A percentile compares a stretch with the other conserved stretches of the same genome.
Evolutionary conservation across 106 monocot species (phyloP).

Genomic region (Platanthera zijinensis): DNA sequence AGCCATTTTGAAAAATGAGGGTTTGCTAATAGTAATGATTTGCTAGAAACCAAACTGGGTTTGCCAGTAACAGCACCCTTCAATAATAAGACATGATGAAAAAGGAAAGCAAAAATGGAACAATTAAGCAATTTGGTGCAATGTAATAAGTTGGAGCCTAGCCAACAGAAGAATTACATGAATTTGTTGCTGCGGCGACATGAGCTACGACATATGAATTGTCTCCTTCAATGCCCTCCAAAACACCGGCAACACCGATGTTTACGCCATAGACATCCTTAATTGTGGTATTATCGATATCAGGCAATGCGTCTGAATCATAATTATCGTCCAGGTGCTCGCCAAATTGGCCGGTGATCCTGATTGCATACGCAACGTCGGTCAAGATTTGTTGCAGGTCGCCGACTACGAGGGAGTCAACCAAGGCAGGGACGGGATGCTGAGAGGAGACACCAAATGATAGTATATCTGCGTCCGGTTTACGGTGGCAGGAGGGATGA

Average conservation of each 20-base stretch:
- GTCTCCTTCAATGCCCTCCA: constrained; percentile 59
- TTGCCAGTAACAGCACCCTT: too few species aligned
- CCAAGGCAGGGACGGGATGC: too few species aligned
- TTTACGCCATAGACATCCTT: constrained; percentile 36
- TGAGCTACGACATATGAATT: constrained; percentile 33
- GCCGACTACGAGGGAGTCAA: too few species aligned
- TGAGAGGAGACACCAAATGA: too few species aligned
- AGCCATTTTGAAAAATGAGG: too few species aligned
- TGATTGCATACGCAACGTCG: constrained; percentile 40
- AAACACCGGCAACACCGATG: constrained; percentile 38
- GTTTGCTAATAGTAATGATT: too few species aligned
- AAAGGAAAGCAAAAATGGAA: constrained; percentile 6
- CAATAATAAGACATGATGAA: background rate
- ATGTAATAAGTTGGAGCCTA: constrained; percentile 12
- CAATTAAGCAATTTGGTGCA: background rate
- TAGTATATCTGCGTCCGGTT: too few species aligned
- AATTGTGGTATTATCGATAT: constrained; percentile 42
- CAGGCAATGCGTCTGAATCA: constrained; percentile 40
- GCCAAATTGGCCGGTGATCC: constrained; percentile 48
- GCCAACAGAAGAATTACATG: constrained; percentile 28
- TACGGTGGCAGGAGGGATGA: too few species aligned
- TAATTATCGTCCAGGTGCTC: constrained; percentile 66
- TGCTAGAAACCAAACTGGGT: too few species aligned
- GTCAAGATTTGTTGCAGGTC: constrained; percentile 13
- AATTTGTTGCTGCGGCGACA: constrained; percentile 31